These are phyloP conservation scores for Yamadazyma diddensiae DNA, from an alignment of 1,139 yeast genomes.

Conservation along the genomic window DNA sequence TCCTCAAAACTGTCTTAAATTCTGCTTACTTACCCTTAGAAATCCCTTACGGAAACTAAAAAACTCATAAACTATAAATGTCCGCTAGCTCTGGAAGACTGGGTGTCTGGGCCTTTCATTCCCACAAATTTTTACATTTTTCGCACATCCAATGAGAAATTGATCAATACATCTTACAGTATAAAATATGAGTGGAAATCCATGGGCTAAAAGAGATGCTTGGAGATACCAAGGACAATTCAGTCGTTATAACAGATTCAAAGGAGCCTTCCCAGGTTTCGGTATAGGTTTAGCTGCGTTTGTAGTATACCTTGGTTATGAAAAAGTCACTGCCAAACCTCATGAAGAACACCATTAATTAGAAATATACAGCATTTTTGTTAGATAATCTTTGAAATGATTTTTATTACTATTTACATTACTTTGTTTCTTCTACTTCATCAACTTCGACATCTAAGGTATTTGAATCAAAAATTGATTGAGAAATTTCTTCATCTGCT, in stretches of 20 bases:
- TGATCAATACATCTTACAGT: slow-evolving; percentile 5
- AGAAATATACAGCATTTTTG: not conserved
- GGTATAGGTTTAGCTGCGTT: slow-evolving; percentile 81
- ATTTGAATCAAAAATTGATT: slow-evolving; percentile 31
- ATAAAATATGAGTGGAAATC: slow-evolving; percentile 28
- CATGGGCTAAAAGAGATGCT: slow-evolving; percentile 73
- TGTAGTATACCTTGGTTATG: slow-evolving; percentile 61
- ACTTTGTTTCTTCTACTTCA: not conserved
- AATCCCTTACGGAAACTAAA: too few relatives aligned
- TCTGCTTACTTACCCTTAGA: too few relatives aligned
- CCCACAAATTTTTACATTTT: not conserved
- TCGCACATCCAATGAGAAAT: slow-evolving; percentile 11
- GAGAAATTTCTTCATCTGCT: slow-evolving; percentile 20
- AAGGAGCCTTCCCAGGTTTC: slow-evolving; percentile 78
- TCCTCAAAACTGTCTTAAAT: too few relatives aligned
- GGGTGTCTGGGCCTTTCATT: too few relatives aligned
- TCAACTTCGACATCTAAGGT: slow-evolving; percentile 5
- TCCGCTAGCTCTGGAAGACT: too few relatives aligned
- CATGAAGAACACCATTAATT: slow-evolving; percentile 30
- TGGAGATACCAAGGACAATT: slow-evolving; percentile 90
- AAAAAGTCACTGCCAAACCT: slow-evolving; percentile 43
- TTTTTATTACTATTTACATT: slow-evolving; percentile 1
- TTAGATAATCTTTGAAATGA: too few relatives aligned
- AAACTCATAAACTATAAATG: too few relatives aligned
- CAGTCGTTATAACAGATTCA: slow-evolving; percentile 67